Base-by-base conservation (phyloP, 2,329 filamentous ascomycete species). In the Xylariaceae sp. region DNA sequence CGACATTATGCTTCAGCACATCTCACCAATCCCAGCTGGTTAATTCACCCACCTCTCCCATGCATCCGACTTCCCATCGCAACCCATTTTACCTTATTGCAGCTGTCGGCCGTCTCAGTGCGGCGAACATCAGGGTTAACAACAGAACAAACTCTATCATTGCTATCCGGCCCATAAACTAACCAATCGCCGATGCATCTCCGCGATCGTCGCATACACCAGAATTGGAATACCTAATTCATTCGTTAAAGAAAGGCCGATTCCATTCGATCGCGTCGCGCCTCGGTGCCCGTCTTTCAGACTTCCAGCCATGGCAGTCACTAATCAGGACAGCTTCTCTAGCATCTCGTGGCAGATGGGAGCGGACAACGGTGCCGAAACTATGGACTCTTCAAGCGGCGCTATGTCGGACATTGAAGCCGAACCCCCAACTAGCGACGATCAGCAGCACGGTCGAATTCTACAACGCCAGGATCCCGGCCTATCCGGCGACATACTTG, bases 291-390 rank as follows among this genome's bases (percentile, higher is more conserved):
- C 35, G 27, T 39, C 54, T n/a, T 40, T 53, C 41, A 41, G 44
- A 45, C 55, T 59, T 57, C 60, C 54, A 57, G 57, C 57, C n/a
- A 76, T 76, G 75, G 72, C 76, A 58, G 75, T 75, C 64, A 74
- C 77, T 61, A 77, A 80, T 65, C 74, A 68, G 66, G 86, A 89
- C 72, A 86, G 88, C 73, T 94, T 94, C 72, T 88, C 89, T 68
- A 88, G 83, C 68, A 84, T 92, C 59, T 87, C 87, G 55, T 95
- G 89, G 89, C 78, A 81, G 62, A 85, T 83, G 68, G 84, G 86
- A 19, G 47, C 45, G 56, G 78, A 80, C 44, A 75, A 75, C 55
- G 72, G 76, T 56, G 69, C 72, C 41, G 67, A 62, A 26, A 56
- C 63, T 41, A 57, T 63, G 51, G 59, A 52, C 39, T 61, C 65